These are phyloP conservation scores for Sporothrix pseudoabietina DNA, from an alignment of 2,329 filamentous ascomycete species.

Conservation along the genomic window DNA sequence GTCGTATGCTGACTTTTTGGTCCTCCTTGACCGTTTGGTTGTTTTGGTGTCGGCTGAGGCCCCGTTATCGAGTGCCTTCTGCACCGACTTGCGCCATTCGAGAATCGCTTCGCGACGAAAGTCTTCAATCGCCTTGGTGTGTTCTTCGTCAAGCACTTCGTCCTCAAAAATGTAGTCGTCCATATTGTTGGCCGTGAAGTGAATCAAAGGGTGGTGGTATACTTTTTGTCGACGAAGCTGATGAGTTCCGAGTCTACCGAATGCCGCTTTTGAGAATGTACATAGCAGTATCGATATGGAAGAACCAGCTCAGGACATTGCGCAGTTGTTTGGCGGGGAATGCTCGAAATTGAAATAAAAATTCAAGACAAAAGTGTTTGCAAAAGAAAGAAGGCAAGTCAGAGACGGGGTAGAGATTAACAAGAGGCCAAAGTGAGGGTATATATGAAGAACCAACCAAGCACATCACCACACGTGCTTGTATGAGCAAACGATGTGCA, in stretches of 20 bases:
- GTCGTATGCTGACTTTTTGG: neutral
- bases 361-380: neutral
- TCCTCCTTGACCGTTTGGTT: neutral
- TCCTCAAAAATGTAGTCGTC: neutral
- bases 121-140: conserved; percentile 4
- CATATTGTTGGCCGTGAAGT: neutral
- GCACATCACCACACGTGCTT: neutral
- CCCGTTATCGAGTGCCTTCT: conserved; percentile 1
- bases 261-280: neutral
- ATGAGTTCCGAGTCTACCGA: neutral
- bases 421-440: neutral
- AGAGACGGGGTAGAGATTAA: neutral
- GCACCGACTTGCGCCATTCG: conserved; percentile 23
- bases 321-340: neutral
- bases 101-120: conserved; percentile 9
- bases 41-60: neutral
- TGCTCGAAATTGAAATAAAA: neutral
- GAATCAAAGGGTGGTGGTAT: too few relatives aligned
- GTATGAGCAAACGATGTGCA: neutral
- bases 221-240: neutral
- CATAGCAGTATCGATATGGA: neutral
- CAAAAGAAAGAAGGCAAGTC: neutral
- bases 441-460: neutral
- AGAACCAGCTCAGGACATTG: neutral
- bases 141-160: neutral